phyloP scores from a whole-genome alignment of 768 basidiomycete species.

The Paxillus ammoniavirescens region DNA sequence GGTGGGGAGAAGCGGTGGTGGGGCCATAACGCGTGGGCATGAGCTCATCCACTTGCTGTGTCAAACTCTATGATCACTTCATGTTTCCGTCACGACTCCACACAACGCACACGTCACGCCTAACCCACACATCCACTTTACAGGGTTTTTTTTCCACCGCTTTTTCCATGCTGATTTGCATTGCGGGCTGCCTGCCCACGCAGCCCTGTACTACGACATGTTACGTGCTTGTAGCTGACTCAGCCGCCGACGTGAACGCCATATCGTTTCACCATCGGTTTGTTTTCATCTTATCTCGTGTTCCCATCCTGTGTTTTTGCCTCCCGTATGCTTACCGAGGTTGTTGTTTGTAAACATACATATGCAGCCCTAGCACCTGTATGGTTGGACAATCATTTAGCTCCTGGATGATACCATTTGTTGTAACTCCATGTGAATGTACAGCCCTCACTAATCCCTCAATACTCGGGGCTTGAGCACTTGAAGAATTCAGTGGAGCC shows the following conservation, averaged over 20 bases:
- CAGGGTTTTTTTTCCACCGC: slow-evolving; percentile 7
- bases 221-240: slow-evolving; percentile 13
- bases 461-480: too few species aligned
- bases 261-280: neutral
- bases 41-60: neutral
- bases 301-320: neutral
- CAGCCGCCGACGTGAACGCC: neutral
- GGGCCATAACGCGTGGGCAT: slow-evolving; percentile 49
- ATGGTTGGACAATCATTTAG: too few species aligned
- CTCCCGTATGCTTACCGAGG: neutral
- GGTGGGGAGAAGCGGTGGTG: slow-evolving; percentile 77
- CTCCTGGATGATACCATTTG: too few species aligned
- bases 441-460: too few species aligned
- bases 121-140: neutral
- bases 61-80: neutral
- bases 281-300: neutral
- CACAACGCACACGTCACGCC: neutral
- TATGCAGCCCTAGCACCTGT: neutral
- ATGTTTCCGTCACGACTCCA: too few species aligned
- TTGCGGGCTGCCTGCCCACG: slow-evolving; percentile 5
- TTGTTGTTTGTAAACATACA: neutral
- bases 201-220: slow-evolving; percentile 20
- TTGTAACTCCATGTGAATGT: too few species aligned
- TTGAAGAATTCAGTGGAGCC: too few species aligned
- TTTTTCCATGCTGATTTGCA: slow-evolving; percentile 1